Base-by-base conservation (phyloP, 2,329 filamentous ascomycete genomes). In the Aaosphaeria arxii region DNA sequence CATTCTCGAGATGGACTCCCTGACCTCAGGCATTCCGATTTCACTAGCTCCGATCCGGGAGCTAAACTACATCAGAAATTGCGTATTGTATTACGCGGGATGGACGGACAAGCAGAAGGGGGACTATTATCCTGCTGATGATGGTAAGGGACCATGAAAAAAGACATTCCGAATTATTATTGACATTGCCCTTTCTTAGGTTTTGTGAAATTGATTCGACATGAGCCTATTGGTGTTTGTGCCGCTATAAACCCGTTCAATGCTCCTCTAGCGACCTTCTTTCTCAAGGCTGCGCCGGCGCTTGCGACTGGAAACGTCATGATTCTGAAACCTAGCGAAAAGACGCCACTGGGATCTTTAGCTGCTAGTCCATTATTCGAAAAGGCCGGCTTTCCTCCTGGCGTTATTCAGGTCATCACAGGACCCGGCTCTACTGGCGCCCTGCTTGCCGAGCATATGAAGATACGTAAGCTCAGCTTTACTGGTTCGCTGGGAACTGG, bases 391-490 rank as follows among this genome's bases (percentile, higher is more conserved):
- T 67, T 72, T 41, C 71, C 70, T 4, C 64, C 71, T 31, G 72
- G 71, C 11, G 71, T 74, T 1, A 55, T 75, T 45, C 71, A 75
- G 53, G 61, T 58, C 6, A 2, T 67, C 5, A 55, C 63, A 1
- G 63, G 63, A 5, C 61, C 57, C 40, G 69, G 68, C 3, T 50
- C 52, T 11, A 65, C 62, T 1, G 69, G 69, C 13, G 66, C 63
- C n/a, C 50, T 65, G 11, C 30, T 76, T 6, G 66, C 72, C 2
- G 57, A 56, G 1, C 73, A 75, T 49, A 71, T 72, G 66, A 60
- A 66, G 40, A 61, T 75, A 28, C 63, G 67, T 53, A 74, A 74
- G 57, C 69, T 74, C 38, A 62, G 59, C 13, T 74, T 74, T 52
- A 75, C 71, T 5, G 72, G 72, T 7, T 66, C 61, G 28, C 64